These are phyloP conservation scores for Nakaseomyces sp. DNA, from an alignment of 1,139 yeast species.

Conservation along the genomic window DNA sequence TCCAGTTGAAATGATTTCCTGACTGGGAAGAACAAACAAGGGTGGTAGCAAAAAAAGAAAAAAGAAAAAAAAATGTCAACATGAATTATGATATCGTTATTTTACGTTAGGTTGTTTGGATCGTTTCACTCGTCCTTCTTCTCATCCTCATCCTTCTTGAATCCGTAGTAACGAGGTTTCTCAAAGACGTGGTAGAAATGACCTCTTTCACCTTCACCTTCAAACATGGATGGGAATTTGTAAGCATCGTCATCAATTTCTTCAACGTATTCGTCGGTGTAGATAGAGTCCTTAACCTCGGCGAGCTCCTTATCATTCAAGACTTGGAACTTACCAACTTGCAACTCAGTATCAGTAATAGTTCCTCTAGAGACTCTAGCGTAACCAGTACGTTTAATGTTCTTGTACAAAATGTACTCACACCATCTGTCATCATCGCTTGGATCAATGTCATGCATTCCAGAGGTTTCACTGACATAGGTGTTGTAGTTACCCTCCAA, in stretches of 20 bases:
- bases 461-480: constrained; percentile 71
- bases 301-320: constrained; percentile 38
- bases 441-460: constrained; percentile 90
- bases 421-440: constrained; percentile 98
- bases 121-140: not conserved
- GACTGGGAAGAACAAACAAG: no score
- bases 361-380: constrained; percentile 91
- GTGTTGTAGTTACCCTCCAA: constrained; percentile 83
- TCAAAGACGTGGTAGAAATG: constrained; percentile 92
- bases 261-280: constrained; percentile 47
- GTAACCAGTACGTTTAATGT: constrained; percentile 79
- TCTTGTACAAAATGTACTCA: constrained; percentile 84
- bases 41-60: not conserved
- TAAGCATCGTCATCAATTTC: constrained; percentile 48
- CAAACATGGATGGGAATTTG: constrained; percentile 73
- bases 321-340: constrained; percentile 82
- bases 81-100: not conserved
- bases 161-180: constrained; percentile 65
- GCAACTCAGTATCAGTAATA: constrained; percentile 93
- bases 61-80: not conserved
- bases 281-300: constrained; percentile 38
- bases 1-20: no score
- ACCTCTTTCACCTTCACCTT: constrained; percentile 92
- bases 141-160: constrained; percentile 2
- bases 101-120: not conserved